Conservation (phyloP, 495 filamentous ascomycete genomes). For the Cladorrhinum samala region DNA sequence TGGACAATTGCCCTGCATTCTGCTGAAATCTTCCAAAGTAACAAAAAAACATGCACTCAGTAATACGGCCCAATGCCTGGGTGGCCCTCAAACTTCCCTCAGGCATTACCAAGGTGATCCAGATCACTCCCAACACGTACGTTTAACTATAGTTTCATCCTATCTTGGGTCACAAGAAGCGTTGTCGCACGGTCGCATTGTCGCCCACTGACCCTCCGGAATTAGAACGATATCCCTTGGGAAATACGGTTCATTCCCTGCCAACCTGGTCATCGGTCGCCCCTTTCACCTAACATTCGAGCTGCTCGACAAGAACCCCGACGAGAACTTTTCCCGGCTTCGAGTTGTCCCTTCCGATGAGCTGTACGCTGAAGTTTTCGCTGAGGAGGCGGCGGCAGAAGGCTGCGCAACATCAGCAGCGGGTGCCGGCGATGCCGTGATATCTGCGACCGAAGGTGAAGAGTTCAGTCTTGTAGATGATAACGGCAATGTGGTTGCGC, state of each 20-base stretch:
- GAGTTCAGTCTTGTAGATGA: constrained; percentile 41
- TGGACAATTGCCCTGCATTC: neutral
- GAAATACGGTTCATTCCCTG: constrained; percentile 82
- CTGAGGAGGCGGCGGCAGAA: constrained; percentile 40
- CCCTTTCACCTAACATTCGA: constrained; percentile 91
- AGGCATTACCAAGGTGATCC: constrained; percentile 54
- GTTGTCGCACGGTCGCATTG: no score
- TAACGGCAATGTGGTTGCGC: constrained; percentile 56
- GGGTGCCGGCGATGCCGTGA: constrained; percentile 28
- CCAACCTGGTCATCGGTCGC: constrained; percentile 78
- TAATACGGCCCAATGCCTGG: constrained; percentile 57
- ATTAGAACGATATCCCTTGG: constrained; percentile 72
- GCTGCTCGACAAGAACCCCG: constrained; percentile 60
- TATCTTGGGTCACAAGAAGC: neutral
- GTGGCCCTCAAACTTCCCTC: constrained; percentile 65
- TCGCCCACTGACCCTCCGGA: constrained; percentile 2
- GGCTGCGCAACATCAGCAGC: constrained; percentile 28
- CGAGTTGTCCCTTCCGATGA: constrained; percentile 77
- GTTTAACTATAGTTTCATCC: constrained; percentile 31
- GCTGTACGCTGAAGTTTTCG: constrained; percentile 72
- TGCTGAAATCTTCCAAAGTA: neutral
- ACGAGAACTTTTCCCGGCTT: constrained; percentile 51
- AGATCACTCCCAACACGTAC: constrained; percentile 71
- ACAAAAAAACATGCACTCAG: constrained; percentile 33
- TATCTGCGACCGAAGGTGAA: constrained; percentile 23